Base-by-base conservation (phyloP, 2,329 filamentous ascomycete genomes). In the Neofusicoccum laricinum region DNA sequence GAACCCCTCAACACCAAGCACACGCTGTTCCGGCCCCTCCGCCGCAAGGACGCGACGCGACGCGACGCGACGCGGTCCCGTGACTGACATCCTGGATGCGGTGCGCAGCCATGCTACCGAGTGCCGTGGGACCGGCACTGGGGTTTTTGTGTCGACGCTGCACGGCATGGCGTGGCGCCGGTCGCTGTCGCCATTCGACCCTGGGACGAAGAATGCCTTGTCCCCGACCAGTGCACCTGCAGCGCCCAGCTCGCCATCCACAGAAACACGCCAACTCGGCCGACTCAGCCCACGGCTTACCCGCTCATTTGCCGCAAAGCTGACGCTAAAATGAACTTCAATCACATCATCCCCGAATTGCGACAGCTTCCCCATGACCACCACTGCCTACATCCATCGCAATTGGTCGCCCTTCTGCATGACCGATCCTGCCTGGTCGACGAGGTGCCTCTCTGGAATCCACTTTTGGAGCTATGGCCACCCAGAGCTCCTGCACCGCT, bases 301-400 rank as follows among this genome's bases (percentile, higher is more conserved):
- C 32, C 34, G 19, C 36, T 17, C 19, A 46, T 45, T 40, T 40
- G 8, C n/a, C 40, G 21, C 41, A 15, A 8, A 43, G 41, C 5
- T 14, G 41, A 43, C 55, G 55, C 55, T 59, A 59, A 59, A 32
- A 41, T 46, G 25, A 46, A 25, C 41, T 30, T 11, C 30, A 34
- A 64, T 64, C 62, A 64, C 62, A 57, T 64, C 62, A 64, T 58
- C 51, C 41, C 17, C 40, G 17, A 21, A 15, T 41, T 38, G 40
- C 62, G 30, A 57, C 62, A 7, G 41, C 32, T 50, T 38, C 50
- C 61, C 62, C 41, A 64, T 50, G 32, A 41, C 50, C 14, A 30
- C 19, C 48, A 12, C 32, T 17, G 50, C 51, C 25, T 21, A n/a
- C 51, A 32, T 17, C 19, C 19, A 2, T 25, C 36, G 17, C 25